phyloP scores from a whole-genome alignment of 345 rosid species.

The Aquilaria sinensis region DNA sequence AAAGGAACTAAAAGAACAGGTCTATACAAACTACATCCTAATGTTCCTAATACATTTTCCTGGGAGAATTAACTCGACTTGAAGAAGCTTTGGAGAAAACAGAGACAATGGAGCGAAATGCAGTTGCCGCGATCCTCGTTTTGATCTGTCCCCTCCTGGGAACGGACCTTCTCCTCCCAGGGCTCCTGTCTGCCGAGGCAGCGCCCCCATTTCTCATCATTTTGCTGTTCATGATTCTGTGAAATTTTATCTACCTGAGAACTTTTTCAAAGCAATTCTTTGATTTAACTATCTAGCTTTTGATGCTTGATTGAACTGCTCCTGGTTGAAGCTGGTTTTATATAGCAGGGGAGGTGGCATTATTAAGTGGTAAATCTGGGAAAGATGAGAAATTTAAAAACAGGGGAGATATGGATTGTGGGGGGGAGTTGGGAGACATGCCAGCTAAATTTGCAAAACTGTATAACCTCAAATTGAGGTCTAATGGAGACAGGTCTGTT shows the following conservation, averaged over 20 bases:
- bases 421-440: slow-evolving; percentile 19
- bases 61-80: slow-evolving; percentile 16
- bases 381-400: not conserved
- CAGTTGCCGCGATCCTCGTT: slow-evolving; percentile 43
- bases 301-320: too few species aligned
- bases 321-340: too few species aligned
- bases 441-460: slow-evolving; percentile 8
- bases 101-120: slow-evolving; percentile 43
- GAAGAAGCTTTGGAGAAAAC: slow-evolving; percentile 34
- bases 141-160: slow-evolving; percentile 61
- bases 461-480: too few species aligned
- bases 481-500: too few species aligned
- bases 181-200: slow-evolving; percentile 16
- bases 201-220: slow-evolving; percentile 9
- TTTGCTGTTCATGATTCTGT: slow-evolving; percentile 34
- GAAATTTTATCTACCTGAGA: too few species aligned
- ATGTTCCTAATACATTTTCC: slow-evolving; percentile 7
- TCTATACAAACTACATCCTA: too few species aligned
- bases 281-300: too few species aligned
- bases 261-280: too few species aligned
- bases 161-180: slow-evolving; percentile 18
- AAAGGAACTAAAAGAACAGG: too few species aligned
- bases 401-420: slow-evolving; percentile 3
- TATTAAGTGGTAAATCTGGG: not conserved
- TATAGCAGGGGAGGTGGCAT: too few species aligned